A percentile compares a stretch with the other conserved stretches of the same genome.
Evolutionary conservation across 768 basidiomycete genomes (phyloP).

Genomic region (Leccinum pellstonianum): DNA sequence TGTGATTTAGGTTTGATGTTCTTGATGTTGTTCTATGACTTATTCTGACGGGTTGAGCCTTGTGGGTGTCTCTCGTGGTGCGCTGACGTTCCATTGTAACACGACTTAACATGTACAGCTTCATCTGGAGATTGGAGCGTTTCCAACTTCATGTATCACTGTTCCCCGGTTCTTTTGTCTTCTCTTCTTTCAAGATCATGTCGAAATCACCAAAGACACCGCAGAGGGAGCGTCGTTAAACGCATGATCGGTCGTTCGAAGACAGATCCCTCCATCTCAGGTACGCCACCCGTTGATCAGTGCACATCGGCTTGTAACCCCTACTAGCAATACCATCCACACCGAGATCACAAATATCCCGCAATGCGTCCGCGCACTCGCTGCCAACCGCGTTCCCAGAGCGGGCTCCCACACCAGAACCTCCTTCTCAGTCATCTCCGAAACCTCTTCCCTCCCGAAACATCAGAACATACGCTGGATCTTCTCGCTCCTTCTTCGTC

Average conservation of each 20-base stretch:
- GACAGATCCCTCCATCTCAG: constrained; percentile 55
- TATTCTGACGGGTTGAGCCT: no score
- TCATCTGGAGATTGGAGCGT: no score
- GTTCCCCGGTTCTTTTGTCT: no score
- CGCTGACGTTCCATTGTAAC: no score
- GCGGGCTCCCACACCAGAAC: constrained; percentile 28
- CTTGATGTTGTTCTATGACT: no score
- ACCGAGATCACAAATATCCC: constrained; percentile 5
- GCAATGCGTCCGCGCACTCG: constrained; percentile 25
- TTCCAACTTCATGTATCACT: no score
- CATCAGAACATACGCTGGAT: constrained; percentile 70
- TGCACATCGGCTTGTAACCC: background rate
- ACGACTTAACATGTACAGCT: no score
- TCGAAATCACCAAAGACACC: constrained; percentile 12
- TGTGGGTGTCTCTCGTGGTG: no score
- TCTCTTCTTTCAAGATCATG: constrained; percentile 17
- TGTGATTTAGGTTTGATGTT: no score
- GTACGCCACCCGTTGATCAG: background rate
- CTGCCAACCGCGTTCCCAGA: constrained; percentile 20
- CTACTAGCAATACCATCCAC: constrained; percentile 5
- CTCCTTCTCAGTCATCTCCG: constrained; percentile 22
- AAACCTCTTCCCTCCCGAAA: constrained; percentile 30
- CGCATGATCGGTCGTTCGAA: constrained; percentile 72
- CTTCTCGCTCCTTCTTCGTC: constrained; percentile 78
- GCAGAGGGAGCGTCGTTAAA: constrained; percentile 48